These are phyloP conservation scores for Purpureocillium takamizusanense DNA, from an alignment of 2,329 filamentous ascomycete genomes.

Conservation along the genomic window DNA sequence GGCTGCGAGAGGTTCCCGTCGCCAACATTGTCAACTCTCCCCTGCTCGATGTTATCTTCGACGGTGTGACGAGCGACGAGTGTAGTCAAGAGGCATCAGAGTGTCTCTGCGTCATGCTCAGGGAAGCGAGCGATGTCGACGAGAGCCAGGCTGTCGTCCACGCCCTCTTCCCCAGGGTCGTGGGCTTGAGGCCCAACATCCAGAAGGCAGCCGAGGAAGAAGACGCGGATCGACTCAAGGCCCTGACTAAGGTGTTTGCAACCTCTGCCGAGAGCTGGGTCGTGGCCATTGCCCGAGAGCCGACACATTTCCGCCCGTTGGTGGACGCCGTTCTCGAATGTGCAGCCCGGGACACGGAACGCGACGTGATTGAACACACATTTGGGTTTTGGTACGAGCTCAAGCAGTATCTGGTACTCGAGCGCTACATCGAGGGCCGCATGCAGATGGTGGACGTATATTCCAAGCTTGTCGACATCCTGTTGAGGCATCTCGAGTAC, in stretches of 20 bases:
- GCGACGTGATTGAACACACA: slow-evolving; percentile 86
- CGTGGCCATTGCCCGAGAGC: slow-evolving; percentile 78
- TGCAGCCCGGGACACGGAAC: slow-evolving; percentile 75
- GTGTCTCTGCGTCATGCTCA: slow-evolving; percentile 84
- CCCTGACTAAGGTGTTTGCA: slow-evolving; percentile 80
- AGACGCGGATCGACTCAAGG: slow-evolving; percentile 78
- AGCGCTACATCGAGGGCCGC: slow-evolving; percentile 78
- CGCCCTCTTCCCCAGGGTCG: slow-evolving; percentile 69
- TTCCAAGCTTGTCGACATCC: slow-evolving; percentile 82
- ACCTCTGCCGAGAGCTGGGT: slow-evolving; percentile 95
- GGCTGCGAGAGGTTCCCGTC: slow-evolving; percentile 87
- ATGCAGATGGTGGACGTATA: slow-evolving; percentile 72
- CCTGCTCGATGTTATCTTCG: slow-evolving; percentile 71
- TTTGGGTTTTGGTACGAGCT: slow-evolving; percentile 98
- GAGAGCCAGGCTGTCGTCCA: slow-evolving; percentile 78
- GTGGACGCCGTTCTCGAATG: slow-evolving; percentile 92
- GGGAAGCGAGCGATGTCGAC: slow-evolving; percentile 88
- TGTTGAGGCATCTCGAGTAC: slow-evolving; percentile 84
- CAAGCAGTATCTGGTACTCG: slow-evolving; percentile 89
- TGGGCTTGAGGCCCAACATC: slow-evolving; percentile 70
- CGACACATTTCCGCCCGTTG: slow-evolving; percentile 69
- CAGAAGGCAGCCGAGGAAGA: slow-evolving; percentile 66
- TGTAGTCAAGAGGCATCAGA: slow-evolving; percentile 86
- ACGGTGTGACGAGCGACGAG: slow-evolving; percentile 63
- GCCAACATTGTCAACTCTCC: slow-evolving; percentile 76